phyloP scores from a whole-genome alignment of 2,329 filamentous ascomycete species.

The Pseudocercospora cruenta region DNA sequence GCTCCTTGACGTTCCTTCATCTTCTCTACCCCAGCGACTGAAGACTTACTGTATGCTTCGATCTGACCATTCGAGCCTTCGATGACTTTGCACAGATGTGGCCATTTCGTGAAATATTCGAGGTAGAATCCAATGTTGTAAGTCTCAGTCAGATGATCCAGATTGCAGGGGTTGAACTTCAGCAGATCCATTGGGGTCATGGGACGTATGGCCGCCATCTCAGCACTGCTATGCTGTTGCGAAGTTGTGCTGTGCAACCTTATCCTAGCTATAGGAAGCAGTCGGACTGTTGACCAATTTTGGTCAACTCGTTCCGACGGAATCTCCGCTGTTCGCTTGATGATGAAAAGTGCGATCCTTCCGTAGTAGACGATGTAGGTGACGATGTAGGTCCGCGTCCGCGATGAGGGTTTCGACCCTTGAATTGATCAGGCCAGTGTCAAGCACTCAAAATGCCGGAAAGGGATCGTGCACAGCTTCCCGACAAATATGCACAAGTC shows the following conservation, averaged over 20 bases:
- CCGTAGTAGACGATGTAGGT: not conserved
- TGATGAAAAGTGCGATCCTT: no score
- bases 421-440: not conserved
- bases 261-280: no score
- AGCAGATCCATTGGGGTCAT: conserved; percentile 85
- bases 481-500: not conserved
- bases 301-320: no score
- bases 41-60: conserved; percentile 82
- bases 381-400: not conserved
- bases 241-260: not conserved
- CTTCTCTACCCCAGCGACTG: not conserved
- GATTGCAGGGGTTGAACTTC: conserved; percentile 89
- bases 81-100: conserved; percentile 88
- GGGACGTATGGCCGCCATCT: conserved; percentile 66
- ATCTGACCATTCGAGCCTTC: conserved; percentile 86
- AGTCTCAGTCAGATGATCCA: conserved; percentile 96
- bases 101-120: conserved; percentile 95
- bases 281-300: no score
- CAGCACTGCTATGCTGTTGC: not conserved
- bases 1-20: not conserved
- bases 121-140: conserved; percentile 96
- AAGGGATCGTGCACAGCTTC: not conserved
- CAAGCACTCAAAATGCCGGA: not conserved
- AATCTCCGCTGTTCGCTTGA: no score
- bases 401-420: not conserved